These are phyloP conservation scores for Fusarium torulosum DNA, from an alignment of 2,329 filamentous ascomycete species.

Conservation along the genomic window DNA sequence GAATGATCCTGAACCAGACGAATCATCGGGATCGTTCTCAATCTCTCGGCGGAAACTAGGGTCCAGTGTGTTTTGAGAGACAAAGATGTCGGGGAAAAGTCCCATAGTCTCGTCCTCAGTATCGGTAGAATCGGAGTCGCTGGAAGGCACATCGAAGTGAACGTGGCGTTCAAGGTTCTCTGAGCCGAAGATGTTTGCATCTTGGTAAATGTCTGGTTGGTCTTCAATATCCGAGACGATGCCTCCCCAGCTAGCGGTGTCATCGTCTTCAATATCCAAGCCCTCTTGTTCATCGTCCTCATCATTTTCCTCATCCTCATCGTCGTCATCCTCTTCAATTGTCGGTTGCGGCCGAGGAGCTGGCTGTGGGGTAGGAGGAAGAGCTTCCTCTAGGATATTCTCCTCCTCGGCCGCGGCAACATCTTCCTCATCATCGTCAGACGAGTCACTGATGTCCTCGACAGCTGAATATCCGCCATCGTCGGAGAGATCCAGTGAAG, in stretches of 20 bases:
- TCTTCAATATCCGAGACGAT: constrained; percentile 63
- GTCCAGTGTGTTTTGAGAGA: constrained; percentile 79
- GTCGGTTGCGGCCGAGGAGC: constrained; percentile 64
- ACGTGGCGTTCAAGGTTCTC: constrained; percentile 72
- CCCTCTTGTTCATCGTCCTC: constrained; percentile 56
- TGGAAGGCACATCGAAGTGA: constrained; percentile 77
- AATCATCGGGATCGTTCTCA: constrained; percentile 73
- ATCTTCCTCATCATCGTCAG: constrained; percentile 82
- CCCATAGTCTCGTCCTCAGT: constrained; percentile 72
- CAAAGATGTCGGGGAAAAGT: constrained; percentile 82
- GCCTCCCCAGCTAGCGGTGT: constrained; percentile 68
- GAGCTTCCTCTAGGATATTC: constrained; percentile 70
- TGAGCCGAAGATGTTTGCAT: constrained; percentile 58
- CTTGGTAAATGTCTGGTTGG: constrained; percentile 57
- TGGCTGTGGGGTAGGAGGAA: constrained; percentile 53
- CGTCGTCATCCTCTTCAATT: constrained; percentile 53
- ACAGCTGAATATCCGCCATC: constrained; percentile 81
- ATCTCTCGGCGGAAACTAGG: constrained; percentile 79
- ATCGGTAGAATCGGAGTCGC: constrained; percentile 75
- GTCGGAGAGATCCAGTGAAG: constrained; percentile 72
- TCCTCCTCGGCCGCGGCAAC: constrained; percentile 83
- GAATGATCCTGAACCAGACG: constrained; percentile 69
- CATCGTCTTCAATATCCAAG: constrained; percentile 57
- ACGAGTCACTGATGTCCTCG: constrained; percentile 82
- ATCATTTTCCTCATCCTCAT: constrained; percentile 57